A percentile compares a stretch with the other conserved stretches of the same genome.
phyloP scores from a whole-genome alignment of 192 early-diverging fungal species.

The Backusella liffmaniae region DNA sequence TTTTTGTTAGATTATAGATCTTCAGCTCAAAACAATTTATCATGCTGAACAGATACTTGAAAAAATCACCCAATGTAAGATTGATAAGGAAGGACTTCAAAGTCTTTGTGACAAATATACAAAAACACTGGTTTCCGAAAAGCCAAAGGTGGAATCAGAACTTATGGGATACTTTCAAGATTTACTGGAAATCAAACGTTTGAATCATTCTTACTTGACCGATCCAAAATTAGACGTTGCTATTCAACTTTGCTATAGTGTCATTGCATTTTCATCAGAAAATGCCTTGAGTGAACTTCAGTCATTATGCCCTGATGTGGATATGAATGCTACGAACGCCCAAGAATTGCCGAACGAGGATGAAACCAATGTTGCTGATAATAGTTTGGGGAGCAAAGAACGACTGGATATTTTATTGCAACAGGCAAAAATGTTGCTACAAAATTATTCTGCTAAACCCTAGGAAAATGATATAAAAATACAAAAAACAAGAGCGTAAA shows the following conservation, averaged over 20 bases:
- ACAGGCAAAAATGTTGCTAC: background rate
- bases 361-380: conserved; percentile 3
- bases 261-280: background rate
- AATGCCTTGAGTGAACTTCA: background rate
- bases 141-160: background rate
- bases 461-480: background rate
- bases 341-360: background rate
- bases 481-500: background rate
- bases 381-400: background rate
- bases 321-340: background rate
- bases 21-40: background rate
- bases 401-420: background rate
- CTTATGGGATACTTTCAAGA: background rate
- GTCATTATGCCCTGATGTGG: background rate
- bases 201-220: background rate
- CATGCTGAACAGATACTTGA: background rate
- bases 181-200: background rate
- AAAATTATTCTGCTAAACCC: background rate
- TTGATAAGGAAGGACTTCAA: background rate
- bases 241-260: background rate
- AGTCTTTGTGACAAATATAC: background rate
- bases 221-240: background rate
- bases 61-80: background rate
- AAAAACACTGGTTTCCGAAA: background rate
- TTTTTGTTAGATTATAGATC: background rate